Evolutionary conservation across 108 stramenopile species (phyloP), one percentile per base, ranked within the genome.

Genomic region (Parmales sp.): DNA sequence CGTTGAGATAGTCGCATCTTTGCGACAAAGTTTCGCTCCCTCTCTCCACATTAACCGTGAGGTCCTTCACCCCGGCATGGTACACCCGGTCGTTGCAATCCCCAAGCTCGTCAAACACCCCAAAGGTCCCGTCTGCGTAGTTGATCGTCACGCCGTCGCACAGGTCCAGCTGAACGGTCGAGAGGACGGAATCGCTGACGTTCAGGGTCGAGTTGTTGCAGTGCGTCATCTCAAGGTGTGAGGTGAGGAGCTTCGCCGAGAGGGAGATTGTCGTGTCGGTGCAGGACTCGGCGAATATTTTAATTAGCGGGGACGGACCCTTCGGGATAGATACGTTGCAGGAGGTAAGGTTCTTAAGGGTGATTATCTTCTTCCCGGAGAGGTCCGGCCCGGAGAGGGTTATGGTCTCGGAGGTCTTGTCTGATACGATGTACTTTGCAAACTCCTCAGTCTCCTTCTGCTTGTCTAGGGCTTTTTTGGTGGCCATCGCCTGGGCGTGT

Each of bases 171-270:
- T 92, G 91, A 39, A 90, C 69, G 39, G 91, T 92, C 28, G 83
- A 82, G 11, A 50, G 25, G 54, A 13, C 5, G 13, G 16, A 20
- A 34, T 11, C 2, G 26, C 31, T 9, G 29, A 1, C 7, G 26
- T 34, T 60, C n/a, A n/a, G n/a, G 22, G 85, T 89, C 49, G 87
- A 87, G 67, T 89, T 86, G 34, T 77, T 69, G 48, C 90, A 91
- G 68, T 88, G 83, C 37, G 75, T 81, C 37, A 90, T 70, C 67
- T 92, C 91, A 18, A 92, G 45, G 25, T 85, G 83, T 25, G 86
- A 83, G 45, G 91, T 89, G 74, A 92, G 89, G 43, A 92, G 72
- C 74, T 92, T 90, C 77, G 85, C 86, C 51, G 82, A 80, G 73
- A 90, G 68, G 39, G 85, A 50, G 22, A 92, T 73, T 7, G 91